These are phyloP conservation scores for Trypethelium eluteriae DNA, from an alignment of 495 filamentous ascomycete species.

Conservation along the genomic window DNA sequence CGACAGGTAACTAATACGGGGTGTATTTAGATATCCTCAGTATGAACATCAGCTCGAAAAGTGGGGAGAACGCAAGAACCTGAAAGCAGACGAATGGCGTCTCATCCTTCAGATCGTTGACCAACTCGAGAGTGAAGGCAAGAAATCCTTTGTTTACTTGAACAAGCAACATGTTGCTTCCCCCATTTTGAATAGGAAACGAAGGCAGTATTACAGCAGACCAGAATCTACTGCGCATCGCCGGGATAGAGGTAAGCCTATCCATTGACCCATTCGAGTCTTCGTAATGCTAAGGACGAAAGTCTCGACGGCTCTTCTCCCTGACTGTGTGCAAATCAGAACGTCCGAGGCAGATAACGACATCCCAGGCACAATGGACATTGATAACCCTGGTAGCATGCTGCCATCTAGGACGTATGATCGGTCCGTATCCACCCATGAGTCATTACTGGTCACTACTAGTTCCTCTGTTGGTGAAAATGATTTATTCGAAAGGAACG, in stretches of 20 bases:
- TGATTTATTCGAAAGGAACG: background rate
- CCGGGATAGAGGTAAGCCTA: background rate
- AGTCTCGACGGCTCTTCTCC: conserved; percentile 1
- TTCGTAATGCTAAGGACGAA: background rate
- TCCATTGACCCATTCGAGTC: background rate
- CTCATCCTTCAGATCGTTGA: background rate
- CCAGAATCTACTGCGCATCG: background rate
- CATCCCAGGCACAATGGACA: background rate
- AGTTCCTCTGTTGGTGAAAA: background rate
- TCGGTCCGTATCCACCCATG: background rate
- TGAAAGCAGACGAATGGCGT: background rate
- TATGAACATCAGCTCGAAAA: conserved; percentile 1
- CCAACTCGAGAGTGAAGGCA: background rate
- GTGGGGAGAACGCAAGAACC: conserved; percentile 5
- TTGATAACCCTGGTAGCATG: background rate
- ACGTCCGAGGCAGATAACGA: background rate
- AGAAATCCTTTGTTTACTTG: background rate
- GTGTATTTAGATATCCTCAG: background rate
- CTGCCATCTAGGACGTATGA: background rate
- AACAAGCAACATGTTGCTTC: background rate
- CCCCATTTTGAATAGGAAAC: background rate
- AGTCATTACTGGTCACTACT: background rate
- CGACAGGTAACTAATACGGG: background rate
- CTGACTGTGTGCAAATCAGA: background rate
- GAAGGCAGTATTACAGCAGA: background rate